Evolutionary conservation across 2,329 filamentous ascomycete species (phyloP).

Genomic region (Fusarium hostae): DNA sequence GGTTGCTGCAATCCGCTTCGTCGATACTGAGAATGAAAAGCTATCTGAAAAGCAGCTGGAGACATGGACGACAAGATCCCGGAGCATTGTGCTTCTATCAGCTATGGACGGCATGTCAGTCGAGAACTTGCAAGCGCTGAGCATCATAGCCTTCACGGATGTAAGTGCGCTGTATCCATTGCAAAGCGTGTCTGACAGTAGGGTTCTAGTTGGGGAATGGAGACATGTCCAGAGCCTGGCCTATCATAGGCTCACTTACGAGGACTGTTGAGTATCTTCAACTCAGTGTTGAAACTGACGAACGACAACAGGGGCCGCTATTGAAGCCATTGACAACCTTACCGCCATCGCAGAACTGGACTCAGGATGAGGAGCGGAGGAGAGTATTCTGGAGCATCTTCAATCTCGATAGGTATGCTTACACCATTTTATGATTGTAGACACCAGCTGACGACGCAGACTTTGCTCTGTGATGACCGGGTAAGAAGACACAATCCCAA

Average conservation of each 20-base stretch:
- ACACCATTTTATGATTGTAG: fast-evolving
- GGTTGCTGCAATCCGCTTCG: slow-evolving; percentile 35
- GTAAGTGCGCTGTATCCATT: not conserved
- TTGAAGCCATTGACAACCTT: slow-evolving; percentile 6
- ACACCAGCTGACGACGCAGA: not conserved
- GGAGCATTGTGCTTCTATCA: slow-evolving; percentile 31
- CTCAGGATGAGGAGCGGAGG: slow-evolving; percentile 48
- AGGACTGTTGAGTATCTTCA: slow-evolving; percentile 48
- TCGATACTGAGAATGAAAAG: not conserved
- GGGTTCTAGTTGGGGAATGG: slow-evolving; percentile 44
- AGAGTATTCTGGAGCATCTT: slow-evolving; percentile 51
- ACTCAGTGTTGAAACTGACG: slow-evolving; percentile 43
- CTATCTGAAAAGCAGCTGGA: slow-evolving; percentile 4
- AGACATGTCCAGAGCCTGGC: slow-evolving; percentile 43
- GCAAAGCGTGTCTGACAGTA: fast-evolving
- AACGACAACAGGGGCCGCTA: slow-evolving; percentile 13
- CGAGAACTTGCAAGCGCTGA: slow-evolving; percentile 39
- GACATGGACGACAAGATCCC: slow-evolving; percentile 21
- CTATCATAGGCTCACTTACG: slow-evolving; percentile 46
- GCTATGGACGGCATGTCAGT: slow-evolving; percentile 40
- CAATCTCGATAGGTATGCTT: slow-evolving; percentile 44
- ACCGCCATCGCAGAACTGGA: slow-evolving; percentile 44
- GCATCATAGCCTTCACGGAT: slow-evolving; percentile 38
- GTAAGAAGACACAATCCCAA: not conserved
- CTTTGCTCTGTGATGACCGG: slow-evolving; percentile 36